phyloP scores from a whole-genome alignment of 768 basidiomycete species.

The Russula earlei region DNA sequence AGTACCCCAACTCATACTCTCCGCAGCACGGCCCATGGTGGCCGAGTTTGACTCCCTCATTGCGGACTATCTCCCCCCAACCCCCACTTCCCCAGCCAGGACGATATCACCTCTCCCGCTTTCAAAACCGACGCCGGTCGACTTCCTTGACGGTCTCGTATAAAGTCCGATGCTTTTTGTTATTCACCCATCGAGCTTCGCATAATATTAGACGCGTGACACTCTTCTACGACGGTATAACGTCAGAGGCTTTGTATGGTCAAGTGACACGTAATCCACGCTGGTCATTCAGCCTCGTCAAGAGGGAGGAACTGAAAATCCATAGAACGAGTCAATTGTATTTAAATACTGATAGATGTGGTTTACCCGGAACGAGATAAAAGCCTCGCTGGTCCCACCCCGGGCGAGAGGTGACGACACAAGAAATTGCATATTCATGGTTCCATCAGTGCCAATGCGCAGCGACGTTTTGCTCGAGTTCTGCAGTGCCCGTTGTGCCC shows the following conservation, averaged over 20 bases:
- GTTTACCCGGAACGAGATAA: slow-evolving; percentile 84
- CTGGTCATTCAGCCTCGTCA: slow-evolving; percentile 7
- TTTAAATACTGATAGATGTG: background rate
- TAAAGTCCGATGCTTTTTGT: background rate
- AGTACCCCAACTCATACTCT: slow-evolving; percentile 1
- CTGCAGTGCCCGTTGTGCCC: slow-evolving; percentile 65
- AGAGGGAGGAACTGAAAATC: slow-evolving; percentile 11
- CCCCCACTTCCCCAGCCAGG: slow-evolving; percentile 17
- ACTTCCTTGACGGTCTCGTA: slow-evolving; percentile 19
- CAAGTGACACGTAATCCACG: background rate
- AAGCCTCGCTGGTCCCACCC: slow-evolving; percentile 45
- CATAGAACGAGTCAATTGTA: background rate
- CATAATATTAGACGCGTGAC: slow-evolving; percentile 13
- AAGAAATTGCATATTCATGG: slow-evolving; percentile 84
- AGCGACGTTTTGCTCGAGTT: slow-evolving; percentile 83
- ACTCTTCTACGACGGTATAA: background rate
- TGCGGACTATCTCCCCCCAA: slow-evolving; percentile 55
- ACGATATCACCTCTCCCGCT: slow-evolving; percentile 15
- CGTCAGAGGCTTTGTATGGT: no score
- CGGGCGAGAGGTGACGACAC: slow-evolving; percentile 46
- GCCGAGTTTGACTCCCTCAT: slow-evolving; percentile 65
- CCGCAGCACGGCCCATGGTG: slow-evolving; percentile 32
- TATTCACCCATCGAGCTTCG: slow-evolving; percentile 2
- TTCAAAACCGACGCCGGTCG: slow-evolving; percentile 14
- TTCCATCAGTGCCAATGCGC: slow-evolving; percentile 72